These are phyloP conservation scores for Ceratonia siliqua DNA, from an alignment of 306 rosid species.

Conservation along the genomic window DNA sequence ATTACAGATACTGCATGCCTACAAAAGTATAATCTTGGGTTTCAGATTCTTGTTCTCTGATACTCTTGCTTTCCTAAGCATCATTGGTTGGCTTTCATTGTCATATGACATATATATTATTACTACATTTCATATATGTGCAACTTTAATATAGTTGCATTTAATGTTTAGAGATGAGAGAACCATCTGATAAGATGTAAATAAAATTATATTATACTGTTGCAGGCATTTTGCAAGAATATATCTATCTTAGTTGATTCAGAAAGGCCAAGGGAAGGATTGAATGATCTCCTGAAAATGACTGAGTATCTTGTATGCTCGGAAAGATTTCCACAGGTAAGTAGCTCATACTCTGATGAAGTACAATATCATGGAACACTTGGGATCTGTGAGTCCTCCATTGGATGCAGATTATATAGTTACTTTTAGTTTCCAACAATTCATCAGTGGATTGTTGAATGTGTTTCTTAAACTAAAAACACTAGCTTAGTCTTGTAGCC, in stretches of 20 bases:
- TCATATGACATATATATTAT: not conserved
- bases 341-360: slow-evolving; percentile 34
- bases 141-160: slow-evolving; percentile 1
- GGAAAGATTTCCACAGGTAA: slow-evolving; percentile 79
- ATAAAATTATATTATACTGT: slow-evolving; percentile 24
- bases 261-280: slow-evolving; percentile 84
- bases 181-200: not conserved
- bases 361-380: not conserved
- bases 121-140: not conserved
- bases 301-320: slow-evolving; percentile 82
- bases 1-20: not conserved
- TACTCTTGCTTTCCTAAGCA: not conserved
- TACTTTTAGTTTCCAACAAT: slow-evolving; percentile 3
- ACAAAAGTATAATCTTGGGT: not conserved
- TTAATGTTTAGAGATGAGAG: slow-evolving; percentile 26
- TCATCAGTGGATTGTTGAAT: slow-evolving; percentile 7
- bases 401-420: slow-evolving; percentile 6
- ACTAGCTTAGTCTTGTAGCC: not conserved
- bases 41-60: not conserved
- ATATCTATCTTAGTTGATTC: slow-evolving; percentile 82
- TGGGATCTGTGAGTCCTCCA: not conserved
- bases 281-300: slow-evolving; percentile 64
- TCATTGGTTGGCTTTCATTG: not conserved
- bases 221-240: slow-evolving; percentile 67
- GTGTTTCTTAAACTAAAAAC: not conserved